Evolutionary conservation across 75 land plant species (phyloP).

Genomic region (Isoetes taiwanensis): DNA sequence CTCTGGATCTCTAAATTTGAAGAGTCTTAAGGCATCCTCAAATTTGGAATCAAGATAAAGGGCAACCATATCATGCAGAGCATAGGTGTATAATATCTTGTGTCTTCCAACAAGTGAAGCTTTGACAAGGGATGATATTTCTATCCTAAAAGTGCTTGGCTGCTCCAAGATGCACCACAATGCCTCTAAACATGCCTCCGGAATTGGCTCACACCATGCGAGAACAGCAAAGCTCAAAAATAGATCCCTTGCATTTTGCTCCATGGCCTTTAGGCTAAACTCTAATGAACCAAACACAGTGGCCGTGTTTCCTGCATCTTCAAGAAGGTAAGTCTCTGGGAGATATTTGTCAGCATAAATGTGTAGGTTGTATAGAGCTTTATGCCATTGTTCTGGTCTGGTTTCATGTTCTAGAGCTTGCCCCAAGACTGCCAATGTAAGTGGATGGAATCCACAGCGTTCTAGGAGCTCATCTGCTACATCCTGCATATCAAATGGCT

Average conservation of each 20-base stretch:
- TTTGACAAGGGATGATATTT: conserved; percentile 24
- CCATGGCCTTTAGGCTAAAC: conserved; percentile 34
- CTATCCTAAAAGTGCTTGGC: conserved; percentile 21
- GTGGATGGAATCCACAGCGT: conserved; percentile 41
- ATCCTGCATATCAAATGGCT: no score
- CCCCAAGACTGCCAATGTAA: conserved; percentile 41
- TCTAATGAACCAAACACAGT: conserved; percentile 38
- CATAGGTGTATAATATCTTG: conserved; percentile 16
- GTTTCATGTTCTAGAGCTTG: conserved; percentile 36
- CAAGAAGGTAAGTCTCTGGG: conserved; percentile 33
- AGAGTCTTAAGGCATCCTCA: conserved; percentile 21
- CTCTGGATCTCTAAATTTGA: no score
- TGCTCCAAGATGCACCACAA: conserved; percentile 25
- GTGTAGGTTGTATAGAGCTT: conserved; percentile 28
- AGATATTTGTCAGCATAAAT: conserved; percentile 36
- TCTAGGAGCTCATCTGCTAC: conserved; percentile 29
- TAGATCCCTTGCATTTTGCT: conserved; percentile 17
- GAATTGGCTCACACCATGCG: conserved; percentile 34
- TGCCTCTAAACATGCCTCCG: conserved; percentile 35
- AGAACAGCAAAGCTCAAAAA: conserved; percentile 27
- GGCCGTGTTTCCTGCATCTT: conserved; percentile 28
- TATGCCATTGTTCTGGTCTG: conserved; percentile 34
- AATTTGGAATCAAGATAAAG: conserved; percentile 23
- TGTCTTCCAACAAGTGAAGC: conserved; percentile 22
- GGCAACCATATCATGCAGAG: conserved; percentile 42